Evolutionary conservation across 2,329 filamentous ascomycete species (phyloP), one percentile per base, ranked within the genome.

Genomic region (Pseudogymnoascus pannorum): DNA sequence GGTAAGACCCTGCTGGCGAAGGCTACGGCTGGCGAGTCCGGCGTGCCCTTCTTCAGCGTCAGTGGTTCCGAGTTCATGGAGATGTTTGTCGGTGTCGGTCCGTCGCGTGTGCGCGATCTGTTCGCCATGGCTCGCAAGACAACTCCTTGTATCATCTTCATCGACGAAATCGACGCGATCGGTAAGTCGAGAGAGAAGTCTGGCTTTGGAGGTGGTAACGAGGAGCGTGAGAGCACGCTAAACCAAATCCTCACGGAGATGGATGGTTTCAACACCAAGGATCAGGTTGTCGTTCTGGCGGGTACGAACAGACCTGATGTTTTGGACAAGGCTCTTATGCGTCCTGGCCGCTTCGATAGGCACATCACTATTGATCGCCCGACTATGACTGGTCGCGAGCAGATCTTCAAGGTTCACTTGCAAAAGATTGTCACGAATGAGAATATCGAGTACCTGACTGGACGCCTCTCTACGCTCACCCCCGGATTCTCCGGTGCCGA

Each of bases 231-330:
- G 77, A 91, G 90, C 57, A 99, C 94, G 0, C 86, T 99, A 26
- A 99, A 99, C 76, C 94, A 99, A 77, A 97, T 99, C 64, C 80
- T 99, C 60, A 99, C 94, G 0, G 94, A 99, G 75, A 99, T 99
- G 94, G 94, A 99, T 73, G 94, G 93, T 62, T 97, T 97, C 85
- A 97, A 97, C 76, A 97, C 93, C 6, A 85, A 88, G 2, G 93
- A 97, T 71, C 93, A 97, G 77, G 90, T 99, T 42, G 93, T 99
- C 60, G 94, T 99, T 31, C 83, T 99, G 64, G 94, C 94, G 57
- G 94, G 94, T 78, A 99, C 94, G 61, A 99, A 99, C 78, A 84
- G 94, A 76, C 89, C 92, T 9, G 94, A 99, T 74, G 86, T 97
- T 57, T 83, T 99, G 42, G 94, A 99, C 75, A 92, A 94, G 78